phyloP scores from a whole-genome alignment of 1,284 basidiomycete species.

The Stereum hirsutum region DNA sequence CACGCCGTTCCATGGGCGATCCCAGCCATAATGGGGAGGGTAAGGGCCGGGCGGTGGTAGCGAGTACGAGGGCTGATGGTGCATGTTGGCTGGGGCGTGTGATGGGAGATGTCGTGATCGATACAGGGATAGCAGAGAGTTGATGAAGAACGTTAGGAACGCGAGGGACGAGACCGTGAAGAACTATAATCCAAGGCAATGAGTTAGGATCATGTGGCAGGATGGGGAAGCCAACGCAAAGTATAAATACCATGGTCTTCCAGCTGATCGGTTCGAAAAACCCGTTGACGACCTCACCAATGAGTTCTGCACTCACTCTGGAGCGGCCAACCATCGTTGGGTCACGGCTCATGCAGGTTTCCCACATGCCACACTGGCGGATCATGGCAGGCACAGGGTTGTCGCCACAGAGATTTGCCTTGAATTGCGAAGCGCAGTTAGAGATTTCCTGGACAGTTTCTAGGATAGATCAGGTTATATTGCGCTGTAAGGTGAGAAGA shows the following conservation, averaged over 20 bases:
- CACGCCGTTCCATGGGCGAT: slow-evolving; percentile 18
- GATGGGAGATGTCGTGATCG: slow-evolving; percentile 41
- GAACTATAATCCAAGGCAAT: slow-evolving; percentile 30
- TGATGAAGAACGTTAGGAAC: slow-evolving; percentile 78
- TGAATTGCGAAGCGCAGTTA: slow-evolving; percentile 72
- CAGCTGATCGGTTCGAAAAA: slow-evolving; percentile 97
- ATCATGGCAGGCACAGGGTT: slow-evolving; percentile 79
- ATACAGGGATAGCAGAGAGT: slow-evolving; percentile 71
- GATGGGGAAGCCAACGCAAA: slow-evolving; percentile 18
- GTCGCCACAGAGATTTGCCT: slow-evolving; percentile 75
- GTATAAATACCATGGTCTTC: slow-evolving; percentile 90
- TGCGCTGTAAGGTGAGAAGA: slow-evolving; percentile 12
- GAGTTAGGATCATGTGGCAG: neutral
- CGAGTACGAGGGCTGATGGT: slow-evolving; percentile 28
- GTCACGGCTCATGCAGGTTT: slow-evolving; percentile 94
- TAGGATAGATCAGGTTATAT: slow-evolving; percentile 18
- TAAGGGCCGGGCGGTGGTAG: slow-evolving; percentile 33
- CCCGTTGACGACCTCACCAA: slow-evolving; percentile 92
- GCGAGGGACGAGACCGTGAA: slow-evolving; percentile 75
- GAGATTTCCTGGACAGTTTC: slow-evolving; percentile 88
- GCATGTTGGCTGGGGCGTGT: slow-evolving; percentile 8
- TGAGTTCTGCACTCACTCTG: slow-evolving; percentile 86
- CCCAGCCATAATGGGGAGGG: slow-evolving; percentile 38
- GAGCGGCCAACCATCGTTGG: slow-evolving; percentile 85
- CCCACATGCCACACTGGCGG: slow-evolving; percentile 80